Conservation (phyloP, 768 basidiomycete species). For the Lyophyllum decastes region DNA sequence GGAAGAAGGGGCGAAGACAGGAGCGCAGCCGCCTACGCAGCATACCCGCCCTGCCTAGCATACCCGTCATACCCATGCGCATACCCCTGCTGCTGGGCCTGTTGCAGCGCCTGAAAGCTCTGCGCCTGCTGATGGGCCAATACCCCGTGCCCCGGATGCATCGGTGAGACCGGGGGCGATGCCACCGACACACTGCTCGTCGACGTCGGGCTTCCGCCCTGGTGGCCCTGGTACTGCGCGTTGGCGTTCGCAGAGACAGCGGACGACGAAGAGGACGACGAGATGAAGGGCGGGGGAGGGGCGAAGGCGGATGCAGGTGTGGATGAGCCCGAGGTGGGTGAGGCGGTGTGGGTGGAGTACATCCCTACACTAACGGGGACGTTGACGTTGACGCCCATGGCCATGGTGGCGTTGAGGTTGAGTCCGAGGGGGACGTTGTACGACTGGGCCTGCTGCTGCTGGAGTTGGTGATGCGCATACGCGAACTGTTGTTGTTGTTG, state of each 20-base stretch:
- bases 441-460: not conserved
- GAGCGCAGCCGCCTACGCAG: not conserved
- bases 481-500: constrained; percentile 3
- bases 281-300: not conserved
- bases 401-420: not conserved
- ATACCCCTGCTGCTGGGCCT: not conserved
- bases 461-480: not conserved
- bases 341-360: constrained; percentile 13
- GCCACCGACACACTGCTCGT: not conserved
- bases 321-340: constrained; percentile 25
- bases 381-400: not conserved
- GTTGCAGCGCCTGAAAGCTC: constrained; percentile 8
- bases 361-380: not conserved
- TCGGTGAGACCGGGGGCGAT: constrained; percentile 1
- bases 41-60: not conserved
- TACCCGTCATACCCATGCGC: not conserved
- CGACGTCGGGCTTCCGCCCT: too few species aligned
- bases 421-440: not conserved
- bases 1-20: not conserved
- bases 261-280: not conserved
- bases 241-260: too few species aligned
- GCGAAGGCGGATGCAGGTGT: not conserved
- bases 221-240: not conserved
- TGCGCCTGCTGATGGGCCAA: constrained; percentile 21
- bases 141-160: not conserved